Evolutionary conservation across 1,284 basidiomycete species (phyloP).

Genomic region (Caloboletus firmus): DNA sequence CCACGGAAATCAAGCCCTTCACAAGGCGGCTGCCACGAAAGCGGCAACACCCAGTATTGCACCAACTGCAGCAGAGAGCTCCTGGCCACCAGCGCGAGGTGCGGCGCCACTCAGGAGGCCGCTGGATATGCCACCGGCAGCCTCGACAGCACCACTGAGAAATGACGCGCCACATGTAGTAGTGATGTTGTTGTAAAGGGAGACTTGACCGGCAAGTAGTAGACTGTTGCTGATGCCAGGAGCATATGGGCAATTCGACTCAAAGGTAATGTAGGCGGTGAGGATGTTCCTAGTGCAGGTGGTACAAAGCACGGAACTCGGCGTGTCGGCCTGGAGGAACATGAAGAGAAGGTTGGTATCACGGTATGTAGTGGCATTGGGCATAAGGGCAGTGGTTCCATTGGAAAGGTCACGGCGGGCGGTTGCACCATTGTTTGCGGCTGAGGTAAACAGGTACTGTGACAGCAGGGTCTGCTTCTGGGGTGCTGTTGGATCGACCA

Average conservation of each 20-base stretch:
- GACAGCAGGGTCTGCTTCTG: slow-evolving; percentile 10
- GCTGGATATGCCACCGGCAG: slow-evolving; percentile 59
- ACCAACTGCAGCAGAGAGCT: slow-evolving; percentile 26
- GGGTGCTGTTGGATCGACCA: slow-evolving; percentile 13
- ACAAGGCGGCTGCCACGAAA: slow-evolving; percentile 22
- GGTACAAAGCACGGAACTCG: slow-evolving; percentile 65
- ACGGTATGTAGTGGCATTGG: slow-evolving; percentile 69
- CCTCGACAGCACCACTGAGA: slow-evolving; percentile 61
- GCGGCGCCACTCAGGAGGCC: slow-evolving; percentile 37
- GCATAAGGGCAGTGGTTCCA: slow-evolving; percentile 41
- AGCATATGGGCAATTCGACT: slow-evolving; percentile 69
- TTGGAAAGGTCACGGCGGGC: slow-evolving; percentile 32
- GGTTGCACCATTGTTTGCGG: slow-evolving; percentile 22
- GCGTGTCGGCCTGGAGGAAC: slow-evolving; percentile 59
- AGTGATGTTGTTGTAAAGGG: slow-evolving; percentile 63
- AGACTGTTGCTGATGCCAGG: slow-evolving; percentile 65
- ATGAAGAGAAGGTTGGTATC: slow-evolving; percentile 75
- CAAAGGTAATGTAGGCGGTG: slow-evolving; percentile 73
- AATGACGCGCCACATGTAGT: slow-evolving; percentile 61
- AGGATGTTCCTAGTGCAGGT: slow-evolving; percentile 78
- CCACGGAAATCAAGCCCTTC: slow-evolving; percentile 1
- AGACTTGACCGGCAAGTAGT: slow-evolving; percentile 64
- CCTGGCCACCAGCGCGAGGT: slow-evolving; percentile 23
- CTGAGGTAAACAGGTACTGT: slow-evolving; percentile 20
- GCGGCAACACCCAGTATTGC: slow-evolving; percentile 32